Base-by-base conservation (phyloP, 305 asterid species). In the Ajuga reptans region DNA sequence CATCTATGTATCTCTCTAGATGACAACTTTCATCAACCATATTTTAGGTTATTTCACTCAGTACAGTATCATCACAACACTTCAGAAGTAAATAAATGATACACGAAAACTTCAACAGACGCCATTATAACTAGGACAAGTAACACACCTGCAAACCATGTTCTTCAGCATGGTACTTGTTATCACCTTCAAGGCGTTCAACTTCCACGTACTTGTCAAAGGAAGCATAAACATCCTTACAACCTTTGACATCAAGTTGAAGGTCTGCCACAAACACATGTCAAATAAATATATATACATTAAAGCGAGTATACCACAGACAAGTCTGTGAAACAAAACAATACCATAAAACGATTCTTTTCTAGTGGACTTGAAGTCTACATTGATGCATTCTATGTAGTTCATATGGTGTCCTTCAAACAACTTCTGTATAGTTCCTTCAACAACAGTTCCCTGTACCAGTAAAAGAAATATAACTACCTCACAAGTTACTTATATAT, bases 351-450 rank as follows among this genome's bases (percentile, higher is more conserved):
- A 91, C 58, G 98, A 91, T 74, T 91, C 98, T 80, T 91, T 91
- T 85, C 96, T 85, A 43, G 95, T 91, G 39, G 98, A 91, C 73
- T 89, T 89, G 84, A 86, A 89, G 77, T 91, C 95, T 24, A 91
- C 98, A 10, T 87, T 89, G 72, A 91, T 89, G 74, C 98, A 91
- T 75, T 86, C 98, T 47, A 91, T 89, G 79, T 91, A 91, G 78
- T 91, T 91, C 96, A 91, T 91, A 74, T 87, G 94, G 79, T 91
- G 96, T 72, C 98, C 98, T 82, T 91, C 98, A 77, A 91, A 89
- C 81, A 91, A 82, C 68, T 87, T 82, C 77, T 87, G 96, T 72
- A 91, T 89, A 54, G 95, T 88, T 68, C 96, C 96, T 84, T 89
- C 96, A 56, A 89, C 93, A 60, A 91, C 97, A 73, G 97, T 91